phyloP scores from a whole-genome alignment of 2,329 filamentous ascomycete genomes.

The Golovinomyces cichoracearum region DNA sequence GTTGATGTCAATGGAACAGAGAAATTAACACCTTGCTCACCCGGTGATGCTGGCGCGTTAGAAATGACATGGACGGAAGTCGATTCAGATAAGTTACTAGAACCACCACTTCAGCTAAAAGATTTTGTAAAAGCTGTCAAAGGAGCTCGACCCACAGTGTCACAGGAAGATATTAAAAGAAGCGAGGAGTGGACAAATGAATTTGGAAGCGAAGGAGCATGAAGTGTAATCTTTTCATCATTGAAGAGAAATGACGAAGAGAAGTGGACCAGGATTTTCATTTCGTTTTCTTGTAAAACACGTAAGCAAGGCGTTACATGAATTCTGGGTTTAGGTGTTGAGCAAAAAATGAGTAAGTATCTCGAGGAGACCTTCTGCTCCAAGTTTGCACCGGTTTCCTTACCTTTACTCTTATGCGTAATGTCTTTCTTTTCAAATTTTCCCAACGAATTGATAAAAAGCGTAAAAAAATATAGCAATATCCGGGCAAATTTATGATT shows the following conservation, averaged over 20 bases:
- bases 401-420: too few relatives aligned
- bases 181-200: slow-evolving; percentile 89
- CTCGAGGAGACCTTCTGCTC: too few relatives aligned
- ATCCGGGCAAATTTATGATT: too few relatives aligned
- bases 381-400: too few relatives aligned
- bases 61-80: slow-evolving; percentile 91
- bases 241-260: neutral
- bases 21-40: slow-evolving; percentile 74
- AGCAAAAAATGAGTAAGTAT: too few relatives aligned
- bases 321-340: too few relatives aligned
- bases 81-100: slow-evolving; percentile 57
- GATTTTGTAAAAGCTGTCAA: slow-evolving; percentile 88
- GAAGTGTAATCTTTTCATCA: slow-evolving; percentile 2
- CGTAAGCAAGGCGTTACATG: neutral
- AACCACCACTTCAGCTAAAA: slow-evolving; percentile 64
- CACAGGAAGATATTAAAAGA: slow-evolving; percentile 53
- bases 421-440: too few relatives aligned
- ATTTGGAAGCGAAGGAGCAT: slow-evolving; percentile 66
- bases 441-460: too few relatives aligned
- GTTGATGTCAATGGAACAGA: slow-evolving; percentile 25
- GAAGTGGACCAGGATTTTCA: neutral
- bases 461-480: too few relatives aligned
- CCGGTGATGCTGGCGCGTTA: slow-evolving; percentile 57
- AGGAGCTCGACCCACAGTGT: slow-evolving; percentile 69
- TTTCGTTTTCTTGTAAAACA: neutral